Evolutionary conservation across 495 filamentous ascomycete species (phyloP).

Genomic region (Penicillium alfredii): DNA sequence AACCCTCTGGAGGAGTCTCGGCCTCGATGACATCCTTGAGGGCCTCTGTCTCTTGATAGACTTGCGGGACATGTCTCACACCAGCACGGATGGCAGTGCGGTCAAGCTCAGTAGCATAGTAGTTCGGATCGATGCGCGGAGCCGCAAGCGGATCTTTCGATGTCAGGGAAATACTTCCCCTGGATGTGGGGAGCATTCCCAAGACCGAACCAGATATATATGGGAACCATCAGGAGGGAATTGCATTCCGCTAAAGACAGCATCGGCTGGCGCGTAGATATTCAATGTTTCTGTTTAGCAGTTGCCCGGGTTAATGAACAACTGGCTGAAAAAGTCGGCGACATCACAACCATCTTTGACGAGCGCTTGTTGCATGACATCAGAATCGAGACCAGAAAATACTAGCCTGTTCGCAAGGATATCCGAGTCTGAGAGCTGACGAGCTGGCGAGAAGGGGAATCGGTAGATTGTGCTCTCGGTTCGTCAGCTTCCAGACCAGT

Average conservation of each 20-base stretch:
- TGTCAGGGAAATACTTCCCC: slow-evolving; percentile 35
- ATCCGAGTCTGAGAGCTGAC: slow-evolving; percentile 22
- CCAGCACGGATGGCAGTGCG: slow-evolving; percentile 19
- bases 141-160: slow-evolving; percentile 21
- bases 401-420: slow-evolving; percentile 23
- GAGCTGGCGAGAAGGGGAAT: slow-evolving; percentile 24
- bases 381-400: slow-evolving; percentile 9
- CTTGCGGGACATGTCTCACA: slow-evolving; percentile 9
- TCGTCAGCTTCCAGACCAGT: slow-evolving; percentile 32
- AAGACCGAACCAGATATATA: slow-evolving; percentile 29
- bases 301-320: slow-evolving; percentile 4
- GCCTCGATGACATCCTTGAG: slow-evolving; percentile 14
- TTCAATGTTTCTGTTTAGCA: slow-evolving; percentile 17
- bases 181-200: slow-evolving; percentile 31
- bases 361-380: slow-evolving; percentile 23
- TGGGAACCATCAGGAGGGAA: slow-evolving; percentile 33
- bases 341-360: slow-evolving; percentile 20
- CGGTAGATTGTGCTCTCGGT: slow-evolving; percentile 29
- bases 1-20: slow-evolving; percentile 17
- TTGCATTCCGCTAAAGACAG: slow-evolving; percentile 6
- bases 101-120: slow-evolving; percentile 34
- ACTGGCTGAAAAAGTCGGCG: slow-evolving; percentile 10
- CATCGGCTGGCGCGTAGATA: slow-evolving; percentile 25
- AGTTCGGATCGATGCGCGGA: slow-evolving; percentile 41
- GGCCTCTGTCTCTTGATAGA: slow-evolving; percentile 15